Evolutionary conservation across 2,329 filamentous ascomycete species (phyloP).

Genomic region (Sporothrix inflata): DNA sequence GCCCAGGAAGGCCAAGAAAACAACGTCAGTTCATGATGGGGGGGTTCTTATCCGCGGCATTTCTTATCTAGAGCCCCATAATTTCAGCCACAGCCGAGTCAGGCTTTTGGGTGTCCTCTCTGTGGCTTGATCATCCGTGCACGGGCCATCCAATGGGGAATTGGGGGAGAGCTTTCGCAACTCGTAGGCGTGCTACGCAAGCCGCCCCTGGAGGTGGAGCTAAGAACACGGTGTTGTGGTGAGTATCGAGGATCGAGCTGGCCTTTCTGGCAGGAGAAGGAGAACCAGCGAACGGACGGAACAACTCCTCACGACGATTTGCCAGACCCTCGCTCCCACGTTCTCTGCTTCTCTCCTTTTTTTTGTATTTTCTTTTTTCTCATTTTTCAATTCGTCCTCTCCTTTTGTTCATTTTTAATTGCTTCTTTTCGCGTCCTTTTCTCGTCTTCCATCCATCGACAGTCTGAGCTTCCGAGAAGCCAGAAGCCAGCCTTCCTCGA

Average conservation of each 20-base stretch:
- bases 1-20: slow-evolving; percentile 1
- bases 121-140: slow-evolving; percentile 11
- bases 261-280: not conserved
- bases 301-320: slow-evolving; percentile 10
- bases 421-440: slow-evolving; percentile 13
- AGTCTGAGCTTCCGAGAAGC: slow-evolving; percentile 12
- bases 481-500: slow-evolving; percentile 34
- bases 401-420: not conserved
- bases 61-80: not conserved
- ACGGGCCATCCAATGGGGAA: slow-evolving; percentile 15
- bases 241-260: slow-evolving; percentile 27
- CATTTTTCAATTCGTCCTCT: slow-evolving; percentile 2
- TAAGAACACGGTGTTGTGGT: slow-evolving; percentile 41
- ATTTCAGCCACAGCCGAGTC: not conserved
- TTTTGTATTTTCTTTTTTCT: not conserved
- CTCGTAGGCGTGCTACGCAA: slow-evolving; percentile 33
- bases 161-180: slow-evolving; percentile 16
- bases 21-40: not conserved
- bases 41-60: not conserved
- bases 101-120: too few species aligned
- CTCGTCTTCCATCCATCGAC: not conserved
- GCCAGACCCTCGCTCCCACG: not conserved
- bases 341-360: slow-evolving; percentile 11
- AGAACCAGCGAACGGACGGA: not conserved
- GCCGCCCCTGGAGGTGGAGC: slow-evolving; percentile 32